Evolutionary conservation across 768 basidiomycete genomes (phyloP).

Genomic region (Suillus plorans): DNA sequence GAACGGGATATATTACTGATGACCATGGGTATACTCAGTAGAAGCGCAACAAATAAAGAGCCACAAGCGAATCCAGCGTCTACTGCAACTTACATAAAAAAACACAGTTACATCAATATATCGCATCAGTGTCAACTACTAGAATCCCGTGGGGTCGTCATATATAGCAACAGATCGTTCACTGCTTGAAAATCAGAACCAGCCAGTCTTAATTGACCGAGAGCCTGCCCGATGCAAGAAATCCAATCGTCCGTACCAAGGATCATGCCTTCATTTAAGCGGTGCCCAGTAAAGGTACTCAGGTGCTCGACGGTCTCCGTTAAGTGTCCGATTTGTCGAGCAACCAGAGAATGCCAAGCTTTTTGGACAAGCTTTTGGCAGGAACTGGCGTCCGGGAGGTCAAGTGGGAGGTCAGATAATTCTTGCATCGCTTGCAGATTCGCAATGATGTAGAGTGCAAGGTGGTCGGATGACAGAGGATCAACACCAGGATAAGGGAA

Average conservation of each 20-base stretch:
- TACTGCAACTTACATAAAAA: background rate
- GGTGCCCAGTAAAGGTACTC: background rate
- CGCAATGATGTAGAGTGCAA: constrained; percentile 7
- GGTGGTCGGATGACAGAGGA: background rate
- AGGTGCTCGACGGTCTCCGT: background rate
- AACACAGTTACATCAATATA: background rate
- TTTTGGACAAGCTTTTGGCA: background rate
- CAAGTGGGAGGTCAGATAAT: background rate
- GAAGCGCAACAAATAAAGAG: too few relatives aligned
- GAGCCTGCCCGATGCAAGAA: background rate
- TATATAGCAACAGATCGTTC: background rate
- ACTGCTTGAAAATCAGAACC: background rate
- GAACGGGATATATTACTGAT: too few relatives aligned
- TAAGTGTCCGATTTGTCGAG: background rate
- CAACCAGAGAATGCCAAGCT: background rate
- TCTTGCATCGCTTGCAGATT: background rate
- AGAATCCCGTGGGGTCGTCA: background rate
- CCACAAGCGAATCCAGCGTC: too few relatives aligned
- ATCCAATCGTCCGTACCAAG: background rate
- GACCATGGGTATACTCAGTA: too few relatives aligned
- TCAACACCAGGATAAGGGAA: background rate
- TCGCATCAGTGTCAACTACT: background rate
- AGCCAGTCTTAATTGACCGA: background rate
- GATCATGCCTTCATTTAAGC: background rate
- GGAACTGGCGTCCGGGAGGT: background rate